A percentile compares a stretch with the other conserved stretches of the same genome.
phyloP scores from a whole-genome alignment of 169 alveolate species.

The Plasmodium gaboni region DNA sequence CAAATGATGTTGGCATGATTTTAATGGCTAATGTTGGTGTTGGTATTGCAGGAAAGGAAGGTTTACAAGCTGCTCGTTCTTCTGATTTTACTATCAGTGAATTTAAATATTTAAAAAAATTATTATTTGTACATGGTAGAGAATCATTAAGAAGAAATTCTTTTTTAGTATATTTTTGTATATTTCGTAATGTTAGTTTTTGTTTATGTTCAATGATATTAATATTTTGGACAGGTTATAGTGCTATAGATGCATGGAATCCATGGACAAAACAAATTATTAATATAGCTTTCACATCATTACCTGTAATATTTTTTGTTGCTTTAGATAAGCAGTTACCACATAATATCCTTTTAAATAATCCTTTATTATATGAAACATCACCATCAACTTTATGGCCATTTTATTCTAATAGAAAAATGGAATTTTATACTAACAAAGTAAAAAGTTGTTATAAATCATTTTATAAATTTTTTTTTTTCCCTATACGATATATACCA shows the following conservation, averaged over 20 bases:
- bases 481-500: slow-evolving; percentile 61
- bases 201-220: slow-evolving; percentile 80
- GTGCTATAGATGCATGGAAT: slow-evolving; percentile 86
- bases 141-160: slow-evolving; percentile 88
- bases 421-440: slow-evolving; percentile 41
- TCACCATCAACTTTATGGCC: slow-evolving; percentile 83
- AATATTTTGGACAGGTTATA: slow-evolving; percentile 81
- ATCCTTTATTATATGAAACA: slow-evolving; percentile 84
- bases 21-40: slow-evolving; percentile 98
- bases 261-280: slow-evolving; percentile 86
- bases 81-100: slow-evolving; percentile 93
- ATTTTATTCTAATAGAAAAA: slow-evolving; percentile 22
- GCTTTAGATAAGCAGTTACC: slow-evolving; percentile 88
- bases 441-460: slow-evolving; percentile 43
- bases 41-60: slow-evolving; percentile 98
- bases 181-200: slow-evolving; percentile 82
- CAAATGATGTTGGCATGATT: slow-evolving; percentile 99
- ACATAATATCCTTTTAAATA: slow-evolving; percentile 79
- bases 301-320: slow-evolving; percentile 85
- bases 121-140: slow-evolving; percentile 91
- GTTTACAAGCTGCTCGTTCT: slow-evolving; percentile 94
- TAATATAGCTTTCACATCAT: slow-evolving; percentile 85
- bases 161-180: slow-evolving; percentile 85
- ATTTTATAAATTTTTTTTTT: slow-evolving; percentile 5
- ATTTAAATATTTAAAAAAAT: slow-evolving; percentile 89